Evolutionary conservation across 2,329 filamentous ascomycete species (phyloP).

Genomic region (Aspergillus pseudoviridinutans): DNA sequence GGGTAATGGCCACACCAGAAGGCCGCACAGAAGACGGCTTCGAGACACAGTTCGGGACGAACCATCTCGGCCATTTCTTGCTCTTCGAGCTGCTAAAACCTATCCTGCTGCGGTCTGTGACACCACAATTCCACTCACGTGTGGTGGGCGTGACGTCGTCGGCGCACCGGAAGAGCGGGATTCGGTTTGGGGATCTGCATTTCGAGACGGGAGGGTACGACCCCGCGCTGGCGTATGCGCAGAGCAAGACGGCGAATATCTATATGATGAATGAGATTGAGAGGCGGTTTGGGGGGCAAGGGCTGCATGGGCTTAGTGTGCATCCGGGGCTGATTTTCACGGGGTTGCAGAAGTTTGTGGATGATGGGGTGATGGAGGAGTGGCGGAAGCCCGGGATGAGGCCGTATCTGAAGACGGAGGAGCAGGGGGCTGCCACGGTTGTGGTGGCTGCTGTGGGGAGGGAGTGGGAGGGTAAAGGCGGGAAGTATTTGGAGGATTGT

Average conservation of each 20-base stretch:
- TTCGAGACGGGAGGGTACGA: conserved; percentile 16
- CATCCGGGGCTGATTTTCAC: conserved; percentile 46
- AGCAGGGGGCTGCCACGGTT: conserved; percentile 12
- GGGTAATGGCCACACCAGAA: conserved; percentile 6
- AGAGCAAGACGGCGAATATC: conserved; percentile 50
- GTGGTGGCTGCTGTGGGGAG: conserved; percentile 21
- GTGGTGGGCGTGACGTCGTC: conserved; percentile 46
- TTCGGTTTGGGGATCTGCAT: conserved; percentile 19
- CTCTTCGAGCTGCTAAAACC: conserved; percentile 27
- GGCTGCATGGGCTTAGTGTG: conserved; percentile 43
- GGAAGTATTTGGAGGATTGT: conserved; percentile 26
- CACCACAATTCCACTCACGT: conserved; percentile 40
- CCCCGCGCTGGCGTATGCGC: conserved; percentile 40
- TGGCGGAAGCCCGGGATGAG: conserved; percentile 5
- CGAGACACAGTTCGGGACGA: conserved; percentile 34
- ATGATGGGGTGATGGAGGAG: conserved; percentile 8
- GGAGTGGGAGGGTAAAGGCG: conserved; percentile 20
- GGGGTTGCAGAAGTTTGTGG: conserved; percentile 31
- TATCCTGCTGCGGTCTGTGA: conserved; percentile 15
- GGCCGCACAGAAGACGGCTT: conserved; percentile 22
- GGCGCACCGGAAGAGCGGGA: conserved; percentile 36
- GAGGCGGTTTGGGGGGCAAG: conserved; percentile 41
- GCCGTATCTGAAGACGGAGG: conserved; percentile 4
- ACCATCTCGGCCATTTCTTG: conserved; percentile 31
- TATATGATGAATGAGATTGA: conserved; percentile 50